Evolutionary conservation across 495 filamentous ascomycete genomes (phyloP).

Genomic region (Trichoderma reesei): DNA sequence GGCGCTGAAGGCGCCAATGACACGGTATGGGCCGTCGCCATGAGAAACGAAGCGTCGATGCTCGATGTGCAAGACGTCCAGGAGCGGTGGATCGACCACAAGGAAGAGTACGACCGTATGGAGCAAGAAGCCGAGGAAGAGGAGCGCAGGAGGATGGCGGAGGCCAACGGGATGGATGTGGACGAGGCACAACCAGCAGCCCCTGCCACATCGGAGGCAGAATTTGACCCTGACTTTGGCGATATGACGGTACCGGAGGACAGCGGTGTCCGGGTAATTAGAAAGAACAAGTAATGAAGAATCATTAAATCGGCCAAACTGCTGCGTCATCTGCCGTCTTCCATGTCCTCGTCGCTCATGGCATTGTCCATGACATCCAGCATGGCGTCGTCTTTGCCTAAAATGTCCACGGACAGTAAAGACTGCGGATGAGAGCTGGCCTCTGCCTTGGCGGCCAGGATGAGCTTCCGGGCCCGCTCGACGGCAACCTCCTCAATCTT

Average conservation of each 20-base stretch:
- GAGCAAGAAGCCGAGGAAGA: slow-evolving; percentile 60
- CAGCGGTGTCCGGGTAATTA: slow-evolving; percentile 32
- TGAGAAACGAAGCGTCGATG: slow-evolving; percentile 70
- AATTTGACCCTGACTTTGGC: slow-evolving; percentile 12
- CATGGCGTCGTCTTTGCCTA: slow-evolving; percentile 29
- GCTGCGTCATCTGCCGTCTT: slow-evolving; percentile 25
- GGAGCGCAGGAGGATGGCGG: slow-evolving; percentile 34
- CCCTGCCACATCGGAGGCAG: neutral
- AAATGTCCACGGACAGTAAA: neutral
- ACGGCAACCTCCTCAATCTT: slow-evolving; percentile 88
- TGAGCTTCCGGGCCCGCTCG: slow-evolving; percentile 58
- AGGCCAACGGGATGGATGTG: slow-evolving; percentile 13
- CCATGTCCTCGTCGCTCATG: slow-evolving; percentile 41
- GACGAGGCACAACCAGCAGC: neutral
- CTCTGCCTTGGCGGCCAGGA: slow-evolving; percentile 49
- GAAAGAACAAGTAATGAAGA: slow-evolving; percentile 26
- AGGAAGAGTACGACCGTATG: slow-evolving; percentile 75
- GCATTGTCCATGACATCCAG: slow-evolving; percentile 31
- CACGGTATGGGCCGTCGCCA: slow-evolving; percentile 85
- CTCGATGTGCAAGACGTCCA: slow-evolving; percentile 84
- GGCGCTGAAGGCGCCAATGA: slow-evolving; percentile 87
- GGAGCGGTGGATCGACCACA: slow-evolving; percentile 86
- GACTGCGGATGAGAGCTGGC: slow-evolving; percentile 7
- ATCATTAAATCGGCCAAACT: neutral
- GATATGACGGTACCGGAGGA: slow-evolving; percentile 14